Evolutionary conservation across 495 filamentous ascomycete species (phyloP), one percentile per base, ranked within the genome.

Genomic region (Neurospora pannonica): DNA sequence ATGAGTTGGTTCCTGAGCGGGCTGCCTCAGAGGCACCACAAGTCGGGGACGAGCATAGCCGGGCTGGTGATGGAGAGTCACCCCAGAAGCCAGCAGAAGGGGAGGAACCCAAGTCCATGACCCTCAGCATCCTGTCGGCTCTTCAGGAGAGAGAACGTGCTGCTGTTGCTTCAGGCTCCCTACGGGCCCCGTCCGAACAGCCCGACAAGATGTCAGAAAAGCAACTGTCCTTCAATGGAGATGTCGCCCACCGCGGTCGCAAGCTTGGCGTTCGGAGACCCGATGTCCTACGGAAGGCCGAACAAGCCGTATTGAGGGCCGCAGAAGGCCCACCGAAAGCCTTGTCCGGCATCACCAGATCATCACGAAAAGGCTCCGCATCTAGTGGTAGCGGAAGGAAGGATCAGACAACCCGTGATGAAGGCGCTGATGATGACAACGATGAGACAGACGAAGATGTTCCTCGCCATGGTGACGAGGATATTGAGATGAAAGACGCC

Each of bases 51-150:
- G 76, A 72, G 43, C 71, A 70, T 4, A 72, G 73, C 15, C 42
- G 43, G 34, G 43, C 46, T 70, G 71, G 43, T 31, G 70, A 74
- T 5, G 36, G 15, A 67, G 54, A 67, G 28, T 67, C 31, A 15
- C 3, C 54, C 15, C 17, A 34, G 54, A 67, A 67, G 54, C 54
- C 28, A 7, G 28, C 11, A 67, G 28, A 36, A 67, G 28, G 48
- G 6, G 48, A 67, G 19, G 38, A 72, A n/a, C 28, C 28, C 69
- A 74, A 36, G 15, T 40, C 38, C 74, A 39, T 31, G n/a, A 40
- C 72, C 11, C 83, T 91, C 38, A 87, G 90, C 74, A 87, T 88
- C 72, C 82, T 91, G 13, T 76, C 82, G 75, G 74, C 78, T 72
- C 73, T 78, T 73, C 77, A 80, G 62, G 78, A 81, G 73, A 78